A percentile compares a stretch with the other conserved stretches of the same genome.
Evolutionary conservation across 176 grass and related monocot genomes (phyloP).

Genomic region (Hyparrhenia diplandra): DNA sequence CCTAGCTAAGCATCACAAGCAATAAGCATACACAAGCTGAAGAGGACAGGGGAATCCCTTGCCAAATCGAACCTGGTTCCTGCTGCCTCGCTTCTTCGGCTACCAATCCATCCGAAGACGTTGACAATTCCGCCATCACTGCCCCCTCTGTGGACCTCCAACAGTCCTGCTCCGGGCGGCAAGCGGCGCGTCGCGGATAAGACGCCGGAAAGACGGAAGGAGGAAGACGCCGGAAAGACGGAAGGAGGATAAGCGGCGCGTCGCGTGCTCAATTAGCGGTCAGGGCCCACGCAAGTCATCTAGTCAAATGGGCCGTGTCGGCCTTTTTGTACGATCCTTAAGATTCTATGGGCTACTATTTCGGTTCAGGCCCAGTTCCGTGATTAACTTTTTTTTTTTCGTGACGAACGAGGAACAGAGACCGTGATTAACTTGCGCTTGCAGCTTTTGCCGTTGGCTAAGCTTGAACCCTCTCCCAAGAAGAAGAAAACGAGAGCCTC

Average conservation of each 20-base stretch:
- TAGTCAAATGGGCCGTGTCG: background rate
- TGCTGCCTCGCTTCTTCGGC: background rate
- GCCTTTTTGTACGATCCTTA: background rate
- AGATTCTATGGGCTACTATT: no score
- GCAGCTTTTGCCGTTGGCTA: background rate
- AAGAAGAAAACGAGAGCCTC: background rate
- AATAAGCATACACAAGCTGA: background rate
- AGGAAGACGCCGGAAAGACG: background rate
- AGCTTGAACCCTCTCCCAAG: background rate
- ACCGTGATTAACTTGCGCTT: background rate
- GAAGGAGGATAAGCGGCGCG: background rate
- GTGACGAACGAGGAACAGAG: no score
- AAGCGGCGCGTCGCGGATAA: background rate
- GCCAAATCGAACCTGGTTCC: conserved; percentile 11
- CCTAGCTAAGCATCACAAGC: background rate
- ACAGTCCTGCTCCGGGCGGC: background rate
- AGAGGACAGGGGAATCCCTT: background rate
- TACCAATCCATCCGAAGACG: background rate
- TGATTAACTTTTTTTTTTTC: background rate
- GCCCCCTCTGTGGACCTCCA: background rate
- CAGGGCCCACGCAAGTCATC: background rate
- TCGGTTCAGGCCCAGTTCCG: background rate
- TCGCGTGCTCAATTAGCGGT: background rate
- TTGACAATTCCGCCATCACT: conserved; percentile 19
- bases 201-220: background rate